Conservation (phyloP, 1,139 yeast genomes). For the Debaryomyces fabryi region DNA sequence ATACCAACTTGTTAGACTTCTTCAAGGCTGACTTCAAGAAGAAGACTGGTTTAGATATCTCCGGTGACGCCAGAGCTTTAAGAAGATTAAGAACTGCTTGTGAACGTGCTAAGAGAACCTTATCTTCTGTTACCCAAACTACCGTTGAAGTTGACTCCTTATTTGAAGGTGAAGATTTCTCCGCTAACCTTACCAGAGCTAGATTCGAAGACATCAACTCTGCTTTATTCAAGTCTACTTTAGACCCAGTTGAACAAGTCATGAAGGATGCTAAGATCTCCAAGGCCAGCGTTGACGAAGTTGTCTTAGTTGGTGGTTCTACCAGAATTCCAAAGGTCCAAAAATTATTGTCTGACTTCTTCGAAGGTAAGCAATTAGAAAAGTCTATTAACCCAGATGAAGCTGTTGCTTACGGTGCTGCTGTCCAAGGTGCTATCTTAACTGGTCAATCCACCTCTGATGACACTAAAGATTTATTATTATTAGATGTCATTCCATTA, state of each 20-base stretch:
- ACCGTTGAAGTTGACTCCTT: conserved; percentile 96
- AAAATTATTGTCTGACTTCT: conserved; percentile 95
- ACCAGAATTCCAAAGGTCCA: conserved; percentile 99
- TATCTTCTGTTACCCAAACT: conserved; percentile 95
- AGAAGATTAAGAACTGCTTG: conserved; percentile 99
- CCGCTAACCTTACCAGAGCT: conserved; percentile 97
- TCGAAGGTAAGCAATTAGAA: conserved; percentile 96
- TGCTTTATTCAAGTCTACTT: conserved; percentile 92
- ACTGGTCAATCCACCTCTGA: conserved; percentile 97
- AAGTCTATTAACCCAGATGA: conserved; percentile 98
- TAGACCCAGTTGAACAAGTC: conserved; percentile 98
- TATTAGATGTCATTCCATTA: conserved; percentile 98
- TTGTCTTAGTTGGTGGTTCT: conserved; percentile 99
- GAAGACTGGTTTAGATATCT: conserved; percentile 93
- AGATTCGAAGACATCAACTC: conserved; percentile 98
- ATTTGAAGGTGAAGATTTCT: conserved; percentile 95
- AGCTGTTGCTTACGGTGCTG: conserved; percentile 99
- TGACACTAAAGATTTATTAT: conserved; percentile 95
- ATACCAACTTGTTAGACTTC: conserved; percentile 92
- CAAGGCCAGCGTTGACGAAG: conserved; percentile 90
- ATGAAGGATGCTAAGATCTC: conserved; percentile 92
- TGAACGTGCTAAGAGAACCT: conserved; percentile 99
- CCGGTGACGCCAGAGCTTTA: conserved; percentile 92
- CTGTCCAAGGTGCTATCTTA: conserved; percentile 98
- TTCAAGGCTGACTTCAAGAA: conserved; percentile 95